These are phyloP conservation scores for Microsporum canis DNA, from an alignment of 2,329 filamentous ascomycete species.

Conservation along the genomic window DNA sequence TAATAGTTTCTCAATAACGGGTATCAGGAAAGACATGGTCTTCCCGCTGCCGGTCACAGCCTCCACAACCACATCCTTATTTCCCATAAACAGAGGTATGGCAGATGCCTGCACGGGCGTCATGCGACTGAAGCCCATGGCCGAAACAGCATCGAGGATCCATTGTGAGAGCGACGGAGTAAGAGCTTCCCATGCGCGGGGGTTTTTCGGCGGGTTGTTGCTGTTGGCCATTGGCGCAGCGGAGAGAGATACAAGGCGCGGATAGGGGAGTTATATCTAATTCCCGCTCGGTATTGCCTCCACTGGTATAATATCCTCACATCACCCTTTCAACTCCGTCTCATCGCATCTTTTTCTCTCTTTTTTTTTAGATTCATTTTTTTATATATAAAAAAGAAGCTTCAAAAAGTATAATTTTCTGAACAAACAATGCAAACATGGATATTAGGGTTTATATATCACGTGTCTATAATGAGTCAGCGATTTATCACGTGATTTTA, in stretches of 20 bases:
- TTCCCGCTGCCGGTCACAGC: constrained; percentile 88
- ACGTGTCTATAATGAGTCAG: neutral
- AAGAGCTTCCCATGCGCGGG: constrained; percentile 56
- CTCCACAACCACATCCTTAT: constrained; percentile 89
- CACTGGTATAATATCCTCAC: neutral
- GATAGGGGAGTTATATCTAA: neutral
- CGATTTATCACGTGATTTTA: neutral
- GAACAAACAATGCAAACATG: neutral
- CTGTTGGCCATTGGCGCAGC: constrained; percentile 16
- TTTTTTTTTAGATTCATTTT: neutral
- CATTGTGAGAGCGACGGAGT: constrained; percentile 65
- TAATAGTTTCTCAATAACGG: constrained; percentile 70
- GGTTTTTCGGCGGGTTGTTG: constrained; percentile 37
- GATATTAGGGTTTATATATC: neutral
- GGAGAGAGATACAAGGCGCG: neutral
- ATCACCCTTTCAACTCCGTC: neutral
- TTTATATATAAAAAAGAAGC: neutral
- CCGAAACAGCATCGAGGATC: constrained; percentile 70
- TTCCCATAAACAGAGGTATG: constrained; percentile 74
- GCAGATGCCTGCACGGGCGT: constrained; percentile 92
- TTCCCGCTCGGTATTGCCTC: neutral
- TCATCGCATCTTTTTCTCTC: neutral
- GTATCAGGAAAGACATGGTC: constrained; percentile 75
- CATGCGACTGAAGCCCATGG: constrained; percentile 77
- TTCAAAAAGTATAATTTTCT: neutral